A percentile compares a stretch with the other conserved stretches of the same genome.
Evolutionary conservation across 2,329 filamentous ascomycete genomes (phyloP).

Genomic region (Trichocomaceae sp.): DNA sequence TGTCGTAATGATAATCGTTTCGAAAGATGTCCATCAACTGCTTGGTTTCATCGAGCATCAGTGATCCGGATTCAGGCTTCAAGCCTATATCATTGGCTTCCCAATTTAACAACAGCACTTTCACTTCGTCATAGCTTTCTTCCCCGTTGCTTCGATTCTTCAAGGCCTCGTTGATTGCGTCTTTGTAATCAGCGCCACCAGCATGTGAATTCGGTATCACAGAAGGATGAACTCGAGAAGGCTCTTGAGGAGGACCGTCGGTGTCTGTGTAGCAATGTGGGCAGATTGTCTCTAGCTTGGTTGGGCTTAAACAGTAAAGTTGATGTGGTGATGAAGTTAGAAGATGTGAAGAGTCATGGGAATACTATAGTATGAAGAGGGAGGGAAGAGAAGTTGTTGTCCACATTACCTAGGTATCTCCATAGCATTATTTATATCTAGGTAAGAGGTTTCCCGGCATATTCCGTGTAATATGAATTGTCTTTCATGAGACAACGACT

Average conservation of each 20-base stretch:
- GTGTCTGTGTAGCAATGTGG: not conserved
- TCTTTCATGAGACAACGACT: too few relatives aligned
- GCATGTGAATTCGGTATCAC: conserved; percentile 2
- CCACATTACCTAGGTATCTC: not conserved
- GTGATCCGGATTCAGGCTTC: not conserved
- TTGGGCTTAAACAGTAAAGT: not conserved
- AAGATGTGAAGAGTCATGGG: not conserved
- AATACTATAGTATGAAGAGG: not conserved
- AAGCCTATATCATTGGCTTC: conserved; percentile 3
- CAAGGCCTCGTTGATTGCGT: not conserved
- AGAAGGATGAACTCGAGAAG: not conserved
- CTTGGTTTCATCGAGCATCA: conserved; percentile 3
- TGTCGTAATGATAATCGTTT: not conserved
- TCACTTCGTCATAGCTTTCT: not conserved
- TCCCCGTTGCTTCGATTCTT: not conserved
- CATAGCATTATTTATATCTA: not conserved
- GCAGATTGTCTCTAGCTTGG: not conserved
- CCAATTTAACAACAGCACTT: conserved; percentile 2
- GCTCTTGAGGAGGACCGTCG: not conserved
- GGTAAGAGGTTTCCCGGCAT: too few relatives aligned
- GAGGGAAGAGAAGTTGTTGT: not conserved
- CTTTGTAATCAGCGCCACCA: not conserved
- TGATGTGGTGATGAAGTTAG: not conserved
- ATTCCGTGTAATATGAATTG: too few relatives aligned
- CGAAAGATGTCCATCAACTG: conserved; percentile 2